Evolutionary conservation across 257 asterid genomes (phyloP), one percentile per base, ranked within the genome.

Genomic region (Lavandula angustifolia): DNA sequence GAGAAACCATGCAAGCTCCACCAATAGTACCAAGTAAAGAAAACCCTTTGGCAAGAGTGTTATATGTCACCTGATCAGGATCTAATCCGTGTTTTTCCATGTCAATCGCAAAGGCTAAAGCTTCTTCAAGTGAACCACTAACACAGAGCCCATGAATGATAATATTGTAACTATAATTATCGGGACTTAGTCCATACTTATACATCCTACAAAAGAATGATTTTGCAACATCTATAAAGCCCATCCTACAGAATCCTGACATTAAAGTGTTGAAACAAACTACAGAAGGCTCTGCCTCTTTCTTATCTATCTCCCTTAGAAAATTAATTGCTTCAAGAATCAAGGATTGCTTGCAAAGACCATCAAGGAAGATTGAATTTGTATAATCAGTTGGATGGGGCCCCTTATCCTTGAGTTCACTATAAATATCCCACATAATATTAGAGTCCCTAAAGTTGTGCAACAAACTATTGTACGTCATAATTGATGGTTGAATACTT

Each of bases 31-130:
- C 91, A 77, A 85, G 83, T 22, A 74, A 77, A 66, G 72, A 73
- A 75, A 82, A 84, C 62, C 96, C 98, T 81, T 86, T 86, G 33
- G 84, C 80, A 29, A 91, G 85, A 73, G 77, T 82, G 58, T 80
- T 82, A 71, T 77, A 86, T 33, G 98, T 88, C 46, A 83, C 94
- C 62, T 46, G 12, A 74, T 88, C 87, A 40, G 91, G 95, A 78
- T 75, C 75, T 77, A 91, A 50, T 55, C 94, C 92, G 37, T 86
- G 82, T 61, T 67, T 86, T 79, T 77, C 76, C 98, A 88, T 91
- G 80, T 86, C 88, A 54, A 17, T 47, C 4, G 78, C 63, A 66
- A 84, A 75, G 52, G 71, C 78, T 34, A 84, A 74, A 2, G 96
- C 98, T 76, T 91, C 96, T 73, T 83, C 84, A 70, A 84, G 60